Evolutionary conservation across 768 basidiomycete genomes (phyloP).

Genomic region (Mycena leptocephala): DNA sequence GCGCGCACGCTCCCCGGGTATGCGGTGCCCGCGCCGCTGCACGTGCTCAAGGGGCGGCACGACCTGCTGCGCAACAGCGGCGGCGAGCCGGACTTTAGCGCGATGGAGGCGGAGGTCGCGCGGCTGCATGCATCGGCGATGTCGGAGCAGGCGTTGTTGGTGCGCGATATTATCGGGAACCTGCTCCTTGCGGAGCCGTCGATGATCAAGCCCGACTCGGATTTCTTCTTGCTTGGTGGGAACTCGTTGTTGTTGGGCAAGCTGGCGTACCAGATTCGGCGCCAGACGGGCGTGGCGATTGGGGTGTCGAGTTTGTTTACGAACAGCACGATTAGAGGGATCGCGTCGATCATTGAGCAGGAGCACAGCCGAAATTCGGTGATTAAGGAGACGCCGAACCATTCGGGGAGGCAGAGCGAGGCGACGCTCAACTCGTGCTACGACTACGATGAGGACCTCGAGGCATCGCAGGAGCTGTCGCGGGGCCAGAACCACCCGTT

Average conservation of each 20-base stretch:
- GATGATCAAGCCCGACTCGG: constrained; percentile 50
- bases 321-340: constrained; percentile 59
- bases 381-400: not conserved
- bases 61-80: constrained; percentile 31
- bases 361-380: constrained; percentile 38
- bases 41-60: constrained; percentile 54
- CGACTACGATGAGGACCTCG: constrained; percentile 47
- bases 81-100: constrained; percentile 50
- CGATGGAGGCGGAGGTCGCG: constrained; percentile 48
- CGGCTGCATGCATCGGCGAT: constrained; percentile 41
- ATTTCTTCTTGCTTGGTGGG: constrained; percentile 61
- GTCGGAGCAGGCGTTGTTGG: constrained; percentile 48
- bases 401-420: constrained; percentile 24
- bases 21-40: constrained; percentile 54
- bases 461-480: constrained; percentile 37
- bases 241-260: constrained; percentile 62
- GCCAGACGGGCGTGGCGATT: constrained; percentile 55
- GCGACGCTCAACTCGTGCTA: constrained; percentile 45
- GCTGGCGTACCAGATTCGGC: constrained; percentile 59
- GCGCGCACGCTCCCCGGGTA: constrained; percentile 55
- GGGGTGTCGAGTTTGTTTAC: constrained; percentile 58
- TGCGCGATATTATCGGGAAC: constrained; percentile 54
- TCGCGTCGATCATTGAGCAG: constrained; percentile 55
- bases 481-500: constrained; percentile 55
- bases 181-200: constrained; percentile 48